Percentiles rank a stretch among this genome's conserved stretches.
These are phyloP conservation scores for Sporothrix globosa DNA, from an alignment of 2,329 filamentous ascomycete genomes.

Conservation along the genomic window DNA sequence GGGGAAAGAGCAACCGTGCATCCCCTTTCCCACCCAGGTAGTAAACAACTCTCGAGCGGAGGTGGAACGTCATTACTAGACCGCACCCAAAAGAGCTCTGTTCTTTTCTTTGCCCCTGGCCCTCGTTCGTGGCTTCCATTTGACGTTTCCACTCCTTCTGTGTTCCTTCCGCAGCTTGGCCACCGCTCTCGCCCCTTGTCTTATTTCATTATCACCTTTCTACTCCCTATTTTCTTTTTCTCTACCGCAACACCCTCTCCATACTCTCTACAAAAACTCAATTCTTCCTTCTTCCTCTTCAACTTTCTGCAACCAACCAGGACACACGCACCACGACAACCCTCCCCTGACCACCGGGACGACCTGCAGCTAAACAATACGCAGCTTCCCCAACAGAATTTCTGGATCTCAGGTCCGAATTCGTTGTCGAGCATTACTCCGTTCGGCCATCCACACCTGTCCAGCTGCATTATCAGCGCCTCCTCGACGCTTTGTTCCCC, in stretches of 20 bases:
- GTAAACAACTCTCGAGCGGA: constrained; percentile 2
- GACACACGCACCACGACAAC: neutral
- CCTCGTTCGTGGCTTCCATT: constrained; percentile 12
- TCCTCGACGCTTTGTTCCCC: neutral
- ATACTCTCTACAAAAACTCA: neutral
- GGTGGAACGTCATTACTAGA: neutral
- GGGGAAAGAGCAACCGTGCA: constrained; percentile 4
- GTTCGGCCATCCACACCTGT: neutral
- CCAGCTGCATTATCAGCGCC: neutral
- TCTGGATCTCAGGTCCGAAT: constrained; percentile 10
- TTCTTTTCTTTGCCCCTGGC: constrained; percentile 1
- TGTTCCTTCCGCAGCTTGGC: constrained; percentile 14
- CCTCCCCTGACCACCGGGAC: constrained; percentile 14
- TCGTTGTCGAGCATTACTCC: neutral
- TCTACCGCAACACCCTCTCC: neutral
- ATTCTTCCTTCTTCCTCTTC: constrained; percentile 3
- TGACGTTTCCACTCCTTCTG: constrained; percentile 17
- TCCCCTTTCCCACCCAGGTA: constrained; percentile 16
- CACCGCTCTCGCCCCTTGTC: constrained; percentile 7
- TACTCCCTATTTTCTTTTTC: neutral
- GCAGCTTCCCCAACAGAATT: constrained; percentile 24
- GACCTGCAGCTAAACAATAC: constrained; percentile 24
- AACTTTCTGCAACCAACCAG: neutral
- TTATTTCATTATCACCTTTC: neutral
- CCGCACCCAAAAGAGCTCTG: neutral